Percentiles rank a stretch among this genome's conserved stretches.
Evolutionary conservation across 352 stramenopile species (phyloP).

Genomic region (Phytopythium oedochilum): DNA sequence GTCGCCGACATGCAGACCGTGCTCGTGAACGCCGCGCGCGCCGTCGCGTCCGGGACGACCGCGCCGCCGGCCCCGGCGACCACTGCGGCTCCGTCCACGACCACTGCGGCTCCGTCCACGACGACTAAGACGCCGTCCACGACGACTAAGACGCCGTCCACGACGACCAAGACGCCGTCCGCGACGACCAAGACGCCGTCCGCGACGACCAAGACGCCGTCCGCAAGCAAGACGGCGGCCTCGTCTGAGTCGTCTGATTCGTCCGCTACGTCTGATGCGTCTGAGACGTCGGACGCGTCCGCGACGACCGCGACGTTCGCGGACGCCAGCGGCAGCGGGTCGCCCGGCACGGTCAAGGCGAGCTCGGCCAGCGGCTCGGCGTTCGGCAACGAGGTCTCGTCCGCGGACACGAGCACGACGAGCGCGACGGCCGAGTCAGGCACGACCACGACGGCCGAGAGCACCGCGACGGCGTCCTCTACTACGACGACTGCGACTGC

Average conservation of each 20-base stretch:
- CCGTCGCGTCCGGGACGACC: constrained; percentile 13
- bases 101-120: constrained; percentile 4
- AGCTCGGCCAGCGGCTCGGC: constrained; percentile 25
- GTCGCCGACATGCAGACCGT: constrained; percentile 46
- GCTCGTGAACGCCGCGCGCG: constrained; percentile 30
- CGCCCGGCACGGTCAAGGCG: constrained; percentile 28
- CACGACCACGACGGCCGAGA: constrained; percentile 4
- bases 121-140: too few species aligned
- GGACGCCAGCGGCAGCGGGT: constrained; percentile 12
- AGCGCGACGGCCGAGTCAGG: constrained; percentile 6
- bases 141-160: too few species aligned
- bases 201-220: constrained; percentile 3
- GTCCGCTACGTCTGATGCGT: neutral
- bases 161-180: constrained; percentile 1
- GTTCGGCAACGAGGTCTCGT: constrained; percentile 23
- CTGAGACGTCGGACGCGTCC: neutral
- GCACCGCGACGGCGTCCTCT: constrained; percentile 4
- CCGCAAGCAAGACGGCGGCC: neutral
- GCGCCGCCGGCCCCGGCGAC: constrained; percentile 2
- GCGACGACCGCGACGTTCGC: constrained; percentile 8
- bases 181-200: constrained; percentile 7
- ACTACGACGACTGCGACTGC: constrained; percentile 2
- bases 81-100: neutral
- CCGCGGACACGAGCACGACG: constrained; percentile 11
- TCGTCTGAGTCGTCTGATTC: too few species aligned